Evolutionary conservation across 1,139 yeast genomes (phyloP), one percentile per base, ranked within the genome.

Genomic region (Nakaseomyces nivariensis): DNA sequence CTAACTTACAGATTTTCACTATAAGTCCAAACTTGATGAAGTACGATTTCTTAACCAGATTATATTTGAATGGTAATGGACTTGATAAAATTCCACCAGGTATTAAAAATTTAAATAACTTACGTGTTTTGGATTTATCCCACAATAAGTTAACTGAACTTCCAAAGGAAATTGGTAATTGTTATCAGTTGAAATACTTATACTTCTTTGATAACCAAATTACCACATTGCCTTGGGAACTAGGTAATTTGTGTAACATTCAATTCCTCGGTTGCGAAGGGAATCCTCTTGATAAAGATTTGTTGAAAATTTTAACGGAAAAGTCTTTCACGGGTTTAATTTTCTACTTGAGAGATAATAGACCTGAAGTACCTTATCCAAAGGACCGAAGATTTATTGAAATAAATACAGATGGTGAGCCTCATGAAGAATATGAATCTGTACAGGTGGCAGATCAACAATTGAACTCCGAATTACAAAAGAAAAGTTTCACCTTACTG

Each of bases 261-360:
- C 85, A 86, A 57, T 84, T 90, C 63, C 70, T 94, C 50, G 99
- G 98, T 38, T 74, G 92, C 49, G 97, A 92, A 67, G 98, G 98
- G 1, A 94, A 94, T 64, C 90, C 95, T 6, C 69, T 92, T 58
- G 86, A 83, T 59, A 74, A 76, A 52, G 79, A 77, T 42, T 67
- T 79, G 51, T 79, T 88, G 49, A 78, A 82, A 56, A 76, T 85
- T 33, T 65, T 92, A 51, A 81, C 95, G 1, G 85, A 83, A 56
- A 82, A 81, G 54, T 97, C 98, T 10, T 86, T 96, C 5, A 79
- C 85, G 54, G 95, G 89, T 6, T 75, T 94, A 52, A 80, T 92
- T 43, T 75, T 81, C 46, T 81, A 85, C 61, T 72, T 92, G 53
- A 77, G 98, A 64, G 98, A 94, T 66, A 77, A 79, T 55, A 85